Conservation (phyloP, 2,329 filamentous ascomycete species). For the Dothidotthia symphoricarpi region DNA sequence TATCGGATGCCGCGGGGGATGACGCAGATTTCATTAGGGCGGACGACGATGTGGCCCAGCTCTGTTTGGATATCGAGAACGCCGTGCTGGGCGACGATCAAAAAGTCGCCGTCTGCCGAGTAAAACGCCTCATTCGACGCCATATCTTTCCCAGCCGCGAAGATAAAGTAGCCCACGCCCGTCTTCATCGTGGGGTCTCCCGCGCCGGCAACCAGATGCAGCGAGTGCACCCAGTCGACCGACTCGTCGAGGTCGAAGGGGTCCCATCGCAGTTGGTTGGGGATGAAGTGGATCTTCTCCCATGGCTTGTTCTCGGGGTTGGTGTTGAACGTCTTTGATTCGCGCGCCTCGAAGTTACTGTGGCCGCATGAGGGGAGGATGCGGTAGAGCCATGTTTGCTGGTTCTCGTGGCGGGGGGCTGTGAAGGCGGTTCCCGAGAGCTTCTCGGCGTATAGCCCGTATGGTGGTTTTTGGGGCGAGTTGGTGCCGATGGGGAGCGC, state of each 20-base stretch:
- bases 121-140: constrained; percentile 72
- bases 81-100: constrained; percentile 66
- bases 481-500: constrained; percentile 74
- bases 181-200: constrained; percentile 77
- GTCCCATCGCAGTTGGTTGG: constrained; percentile 79
- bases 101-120: constrained; percentile 70
- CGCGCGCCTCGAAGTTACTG: constrained; percentile 53
- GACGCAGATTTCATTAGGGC: constrained; percentile 66
- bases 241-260: constrained; percentile 70
- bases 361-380: constrained; percentile 59
- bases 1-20: constrained; percentile 67
- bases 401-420: constrained; percentile 56
- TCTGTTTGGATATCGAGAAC: constrained; percentile 67
- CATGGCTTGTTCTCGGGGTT: constrained; percentile 51
- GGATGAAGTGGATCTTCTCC: constrained; percentile 68
- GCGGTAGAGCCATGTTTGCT: constrained; percentile 60
- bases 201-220: constrained; percentile 73
- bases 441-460: constrained; percentile 77
- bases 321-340: constrained; percentile 50
- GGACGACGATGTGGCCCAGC: constrained; percentile 62
- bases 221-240: constrained; percentile 65
- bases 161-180: constrained; percentile 78
- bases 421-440: constrained; percentile 61
- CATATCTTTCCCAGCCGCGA: constrained; percentile 78
- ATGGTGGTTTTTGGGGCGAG: constrained; percentile 75